Conservation (phyloP, 306 rosid species). For the Vigna radiata region DNA sequence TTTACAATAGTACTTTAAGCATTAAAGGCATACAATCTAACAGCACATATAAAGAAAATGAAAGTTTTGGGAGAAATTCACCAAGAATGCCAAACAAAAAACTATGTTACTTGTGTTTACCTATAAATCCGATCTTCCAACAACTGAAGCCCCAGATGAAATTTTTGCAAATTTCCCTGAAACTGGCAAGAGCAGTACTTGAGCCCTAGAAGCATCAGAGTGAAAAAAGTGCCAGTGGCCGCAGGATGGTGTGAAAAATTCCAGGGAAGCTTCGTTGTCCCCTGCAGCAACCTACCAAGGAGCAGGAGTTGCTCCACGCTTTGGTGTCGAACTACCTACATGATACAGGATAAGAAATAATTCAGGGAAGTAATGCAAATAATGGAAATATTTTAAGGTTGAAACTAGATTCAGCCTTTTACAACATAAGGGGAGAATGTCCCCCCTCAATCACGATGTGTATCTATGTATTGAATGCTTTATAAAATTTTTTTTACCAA, state of each 20-base stretch:
- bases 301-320: constrained; percentile 98
- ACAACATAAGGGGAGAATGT: constrained; percentile 4
- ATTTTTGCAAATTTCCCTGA: constrained; percentile 85
- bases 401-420: constrained; percentile 38
- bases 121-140: constrained; percentile 92
- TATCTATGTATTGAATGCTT: constrained; percentile 25
- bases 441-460: constrained; percentile 1
- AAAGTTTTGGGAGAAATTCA: constrained; percentile 23
- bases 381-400: constrained; percentile 26
- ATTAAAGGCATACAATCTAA: background rate
- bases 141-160: constrained; percentile 86
- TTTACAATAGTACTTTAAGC: background rate
- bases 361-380: constrained; percentile 20
- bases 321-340: constrained; percentile 89
- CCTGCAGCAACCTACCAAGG: constrained; percentile 94
- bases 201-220: constrained; percentile 96
- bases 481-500: background rate
- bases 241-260: constrained; percentile 95
- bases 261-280: constrained; percentile 89
- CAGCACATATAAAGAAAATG: constrained; percentile 9
- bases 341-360: constrained; percentile 42
- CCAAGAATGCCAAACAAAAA: constrained; percentile 41
- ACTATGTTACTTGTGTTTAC: constrained; percentile 49
- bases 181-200: constrained; percentile 95
- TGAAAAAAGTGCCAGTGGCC: constrained; percentile 93